Evolutionary conservation across 2,329 filamentous ascomycete genomes (phyloP).

Genomic region (Colletotrichum truncatum): DNA sequence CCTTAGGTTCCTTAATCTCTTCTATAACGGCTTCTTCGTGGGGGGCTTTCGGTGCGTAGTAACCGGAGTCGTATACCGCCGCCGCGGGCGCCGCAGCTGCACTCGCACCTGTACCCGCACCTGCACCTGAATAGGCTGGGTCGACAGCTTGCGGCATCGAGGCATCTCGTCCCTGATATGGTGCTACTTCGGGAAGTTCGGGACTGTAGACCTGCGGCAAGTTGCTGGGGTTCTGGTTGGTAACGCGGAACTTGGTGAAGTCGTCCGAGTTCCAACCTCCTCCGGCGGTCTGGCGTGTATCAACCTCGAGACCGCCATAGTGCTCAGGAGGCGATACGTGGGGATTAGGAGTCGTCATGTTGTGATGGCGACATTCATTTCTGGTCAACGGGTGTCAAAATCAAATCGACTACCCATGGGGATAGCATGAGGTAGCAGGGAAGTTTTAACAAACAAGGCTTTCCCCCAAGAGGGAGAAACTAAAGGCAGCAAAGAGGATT

Average conservation of each 20-base stretch:
- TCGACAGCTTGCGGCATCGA: slow-evolving; percentile 12
- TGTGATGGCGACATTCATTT: slow-evolving; percentile 8
- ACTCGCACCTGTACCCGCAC: not conserved
- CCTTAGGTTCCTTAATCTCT: not conserved
- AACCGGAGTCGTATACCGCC: not conserved
- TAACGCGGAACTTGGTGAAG: not conserved
- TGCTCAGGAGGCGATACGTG: slow-evolving; percentile 6
- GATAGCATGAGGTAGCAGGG: not conserved
- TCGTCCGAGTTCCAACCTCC: not conserved
- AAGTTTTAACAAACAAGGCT: not conserved
- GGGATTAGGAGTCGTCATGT: slow-evolving; percentile 14
- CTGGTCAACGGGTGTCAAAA: not conserved
- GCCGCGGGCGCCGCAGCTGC: not conserved
- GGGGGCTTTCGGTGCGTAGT: slow-evolving; percentile 13
- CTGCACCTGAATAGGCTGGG: not conserved
- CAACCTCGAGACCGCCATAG: slow-evolving; percentile 22
- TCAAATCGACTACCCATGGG: not conserved
- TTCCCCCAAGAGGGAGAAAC: not conserved
- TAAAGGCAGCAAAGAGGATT: not conserved
- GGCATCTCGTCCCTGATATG: not conserved
- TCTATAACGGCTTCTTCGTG: not conserved
- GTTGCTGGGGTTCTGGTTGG: slow-evolving; percentile 10
- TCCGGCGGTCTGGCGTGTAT: not conserved
- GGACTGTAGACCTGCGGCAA: slow-evolving; percentile 6
- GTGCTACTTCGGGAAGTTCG: slow-evolving; percentile 10